Evolutionary conservation across 148 eudicot species (phyloP).

Genomic region (Camellia japonica): DNA sequence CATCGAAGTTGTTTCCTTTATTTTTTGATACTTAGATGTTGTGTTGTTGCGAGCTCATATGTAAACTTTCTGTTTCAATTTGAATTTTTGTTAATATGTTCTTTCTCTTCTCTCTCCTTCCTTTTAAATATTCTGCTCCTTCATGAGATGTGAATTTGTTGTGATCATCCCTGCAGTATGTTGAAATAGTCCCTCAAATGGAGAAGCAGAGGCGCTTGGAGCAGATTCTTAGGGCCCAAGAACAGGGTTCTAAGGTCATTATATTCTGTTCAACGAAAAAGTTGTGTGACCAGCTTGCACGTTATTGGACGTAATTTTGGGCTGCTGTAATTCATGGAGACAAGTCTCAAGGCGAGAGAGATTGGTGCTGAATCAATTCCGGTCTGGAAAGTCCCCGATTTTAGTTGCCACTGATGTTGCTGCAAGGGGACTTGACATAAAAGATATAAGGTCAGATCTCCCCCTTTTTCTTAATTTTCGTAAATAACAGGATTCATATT

Average conservation of each 20-base stretch:
- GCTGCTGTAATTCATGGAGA: slow-evolving; percentile 98
- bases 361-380: slow-evolving; percentile 86
- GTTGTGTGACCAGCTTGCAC: slow-evolving; percentile 85
- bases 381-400: slow-evolving; percentile 72
- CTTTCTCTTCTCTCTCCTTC: background rate
- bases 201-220: slow-evolving; percentile 93
- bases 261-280: slow-evolving; percentile 89
- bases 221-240: slow-evolving; percentile 86
- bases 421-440: slow-evolving; percentile 94
- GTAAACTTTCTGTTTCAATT: background rate
- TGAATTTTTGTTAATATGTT: background rate
- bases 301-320: slow-evolving; percentile 70
- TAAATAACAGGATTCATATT: background rate
- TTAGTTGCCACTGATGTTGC: slow-evolving; percentile 99
- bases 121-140: background rate
- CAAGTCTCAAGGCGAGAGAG: slow-evolving; percentile 92
- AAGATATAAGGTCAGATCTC: slow-evolving; percentile 74
- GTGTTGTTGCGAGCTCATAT: too few relatives aligned
- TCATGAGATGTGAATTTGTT: background rate
- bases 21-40: background rate
- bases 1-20: background rate
- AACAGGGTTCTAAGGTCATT: slow-evolving; percentile 83
- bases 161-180: slow-evolving; percentile 47
- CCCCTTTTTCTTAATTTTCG: background rate
- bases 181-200: slow-evolving; percentile 85